phyloP scores from a whole-genome alignment of 805 yeast species.

The Candida oleophila region DNA sequence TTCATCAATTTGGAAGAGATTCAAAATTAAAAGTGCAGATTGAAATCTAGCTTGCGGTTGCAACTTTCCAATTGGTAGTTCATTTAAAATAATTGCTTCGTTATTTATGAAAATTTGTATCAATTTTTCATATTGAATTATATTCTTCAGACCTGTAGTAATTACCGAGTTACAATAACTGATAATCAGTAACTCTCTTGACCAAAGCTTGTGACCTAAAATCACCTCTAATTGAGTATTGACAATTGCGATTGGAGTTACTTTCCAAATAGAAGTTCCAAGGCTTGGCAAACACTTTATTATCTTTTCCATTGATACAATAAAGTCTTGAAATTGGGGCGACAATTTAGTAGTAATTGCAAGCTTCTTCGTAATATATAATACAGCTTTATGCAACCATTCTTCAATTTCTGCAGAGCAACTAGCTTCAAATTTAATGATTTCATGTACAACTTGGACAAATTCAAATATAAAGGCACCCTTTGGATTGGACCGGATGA shows the following conservation, averaged over 20 bases:
- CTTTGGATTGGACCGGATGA: background rate
- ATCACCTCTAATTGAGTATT: slow-evolving; percentile 68
- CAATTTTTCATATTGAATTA: slow-evolving; percentile 47
- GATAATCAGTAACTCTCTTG: slow-evolving; percentile 38
- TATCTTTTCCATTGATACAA: slow-evolving; percentile 18
- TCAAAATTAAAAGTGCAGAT: slow-evolving; percentile 46
- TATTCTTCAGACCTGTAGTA: slow-evolving; percentile 29
- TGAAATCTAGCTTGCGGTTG: slow-evolving; percentile 28
- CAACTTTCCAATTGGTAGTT: slow-evolving; percentile 19
- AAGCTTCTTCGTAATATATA: slow-evolving; percentile 62
- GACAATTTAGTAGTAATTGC: slow-evolving; percentile 46
- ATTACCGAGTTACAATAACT: slow-evolving; percentile 44
- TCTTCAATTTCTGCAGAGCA: slow-evolving; percentile 19
- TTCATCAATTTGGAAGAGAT: slow-evolving; percentile 49
- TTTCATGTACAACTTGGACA: slow-evolving; percentile 4
- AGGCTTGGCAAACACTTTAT: slow-evolving; percentile 10
- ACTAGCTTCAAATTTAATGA: slow-evolving; percentile 14
- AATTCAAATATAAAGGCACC: slow-evolving; percentile 2
- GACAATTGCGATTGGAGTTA: slow-evolving; percentile 41
- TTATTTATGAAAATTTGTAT: slow-evolving; percentile 66
- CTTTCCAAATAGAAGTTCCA: slow-evolving; percentile 15
- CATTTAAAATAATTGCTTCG: slow-evolving; percentile 35
- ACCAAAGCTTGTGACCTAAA: slow-evolving; percentile 47
- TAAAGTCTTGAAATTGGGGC: slow-evolving; percentile 30
- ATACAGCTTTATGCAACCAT: slow-evolving; percentile 59